A percentile compares a stretch with the other conserved stretches of the same genome.
These are phyloP conservation scores for Albatrellus ellisii DNA, from an alignment of 768 basidiomycete species.

Conservation along the genomic window DNA sequence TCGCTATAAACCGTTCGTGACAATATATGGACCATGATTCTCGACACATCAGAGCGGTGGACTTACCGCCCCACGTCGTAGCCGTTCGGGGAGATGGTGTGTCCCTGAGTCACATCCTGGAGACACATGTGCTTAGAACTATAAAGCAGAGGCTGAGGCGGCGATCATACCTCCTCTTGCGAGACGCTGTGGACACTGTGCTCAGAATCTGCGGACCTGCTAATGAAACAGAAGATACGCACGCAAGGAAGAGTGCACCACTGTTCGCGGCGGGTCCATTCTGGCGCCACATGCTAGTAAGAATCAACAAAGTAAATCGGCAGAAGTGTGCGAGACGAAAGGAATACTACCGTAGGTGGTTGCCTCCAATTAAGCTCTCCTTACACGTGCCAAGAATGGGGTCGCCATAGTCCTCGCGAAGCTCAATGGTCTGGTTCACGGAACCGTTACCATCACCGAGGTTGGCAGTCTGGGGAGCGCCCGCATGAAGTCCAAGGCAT, in stretches of 20 bases:
- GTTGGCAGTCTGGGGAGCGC: conserved; percentile 27
- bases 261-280: conserved; percentile 19
- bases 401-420: conserved; percentile 30
- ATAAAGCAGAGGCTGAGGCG: neutral
- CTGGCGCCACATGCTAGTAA: conserved; percentile 17
- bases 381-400: conserved; percentile 27
- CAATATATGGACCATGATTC: neutral
- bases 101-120: conserved; percentile 11
- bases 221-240: neutral
- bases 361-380: conserved; percentile 18
- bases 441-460: conserved; percentile 34
- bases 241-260: conserved; percentile 24
- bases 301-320: no score
- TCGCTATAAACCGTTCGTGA: conserved; percentile 1
- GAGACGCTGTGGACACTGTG: conserved; percentile 15
- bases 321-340: neutral
- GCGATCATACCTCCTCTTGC: conserved; percentile 12
- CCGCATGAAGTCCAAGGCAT: conserved; percentile 22
- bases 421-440: conserved; percentile 30
- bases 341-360: conserved; percentile 7
- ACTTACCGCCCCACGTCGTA: conserved; percentile 21
- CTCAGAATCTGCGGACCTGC: no score
- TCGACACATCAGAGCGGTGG: no score
- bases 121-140: neutral
- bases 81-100: conserved; percentile 19